A percentile compares a stretch with the other conserved stretches of the same genome.
These are phyloP conservation scores for Solanum pimpinellifolium DNA, from an alignment of 257 asterid species.

Conservation along the genomic window DNA sequence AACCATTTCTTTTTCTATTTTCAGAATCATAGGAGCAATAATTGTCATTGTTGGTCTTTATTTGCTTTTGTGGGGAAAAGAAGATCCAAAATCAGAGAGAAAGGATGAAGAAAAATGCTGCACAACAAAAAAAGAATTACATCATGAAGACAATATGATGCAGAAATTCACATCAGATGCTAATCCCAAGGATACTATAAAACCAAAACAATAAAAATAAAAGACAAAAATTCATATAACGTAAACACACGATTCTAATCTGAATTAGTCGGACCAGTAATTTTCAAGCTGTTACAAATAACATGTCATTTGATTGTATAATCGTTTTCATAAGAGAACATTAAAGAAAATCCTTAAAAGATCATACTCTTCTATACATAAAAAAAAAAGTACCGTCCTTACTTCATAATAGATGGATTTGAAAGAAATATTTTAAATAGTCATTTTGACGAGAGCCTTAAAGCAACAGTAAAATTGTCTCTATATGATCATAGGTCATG, in stretches of 20 bases:
- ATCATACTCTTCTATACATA: not conserved
- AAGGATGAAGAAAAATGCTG: constrained; percentile 13
- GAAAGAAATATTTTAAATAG: not conserved
- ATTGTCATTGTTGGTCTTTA: constrained; percentile 53
- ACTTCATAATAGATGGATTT: not conserved
- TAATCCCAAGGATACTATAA: not conserved
- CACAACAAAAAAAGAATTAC: not conserved
- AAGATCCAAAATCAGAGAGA: constrained; percentile 24
- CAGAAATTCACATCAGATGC: constrained; percentile 2
- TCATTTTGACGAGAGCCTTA: not conserved
- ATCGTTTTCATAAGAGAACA: not conserved
- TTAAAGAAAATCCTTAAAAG: not conserved
- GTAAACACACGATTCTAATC: fast-evolving
- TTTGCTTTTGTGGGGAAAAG: constrained; percentile 77
- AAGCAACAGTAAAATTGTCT: no score
- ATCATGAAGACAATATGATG: constrained; percentile 16
- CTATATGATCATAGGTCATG: no score
- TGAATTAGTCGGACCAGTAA: not conserved
- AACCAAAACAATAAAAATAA: not conserved
- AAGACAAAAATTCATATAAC: not conserved
- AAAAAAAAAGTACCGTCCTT: not conserved
- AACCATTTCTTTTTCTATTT: not conserved
- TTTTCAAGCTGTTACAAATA: not conserved
- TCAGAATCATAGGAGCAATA: constrained; percentile 57
- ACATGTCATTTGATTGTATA: not conserved